Evolutionary conservation across 768 basidiomycete genomes (phyloP), one percentile per base, ranked within the genome.

Genomic region (Cyclocybe aegerita): DNA sequence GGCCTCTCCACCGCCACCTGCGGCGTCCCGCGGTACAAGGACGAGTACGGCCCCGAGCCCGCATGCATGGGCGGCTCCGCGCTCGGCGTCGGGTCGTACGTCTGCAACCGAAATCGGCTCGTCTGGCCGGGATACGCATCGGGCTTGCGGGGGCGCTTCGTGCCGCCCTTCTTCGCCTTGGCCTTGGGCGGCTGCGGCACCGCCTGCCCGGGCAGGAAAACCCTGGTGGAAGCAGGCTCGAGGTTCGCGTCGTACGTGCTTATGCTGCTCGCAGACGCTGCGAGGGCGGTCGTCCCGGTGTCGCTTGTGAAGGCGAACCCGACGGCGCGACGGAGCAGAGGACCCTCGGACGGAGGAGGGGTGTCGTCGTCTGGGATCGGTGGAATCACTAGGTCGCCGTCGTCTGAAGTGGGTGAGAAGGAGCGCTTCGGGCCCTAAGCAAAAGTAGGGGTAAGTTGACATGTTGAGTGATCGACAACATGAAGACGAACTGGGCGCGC

Each of bases 251-350:
- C 65, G 54, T 79, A 79, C 30, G 77, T 79, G 38, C 62, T 71
- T 36, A 74, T 58, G 47, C 59, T 65, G 23, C 23, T 23, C 23
- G 23, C 23, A 4, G 23, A 23, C 3, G 23, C 23, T 2, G 23
- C 23, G 23, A 23, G 23, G 23, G 23, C 23, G 23, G 23, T 23
- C 4, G 23, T 4, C 2, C 23, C 23, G 4, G 23, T 23, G 23
- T 23, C 23, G 23, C 23, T 38, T 34, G 49, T 48, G 34, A 44
- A 39, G 7, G 72, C 63, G 58, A 85, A 85, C 15, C 70, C 84
- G 35, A 86, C 66, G n/a, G 81, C 71, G 60, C 83, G 77, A 42
- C 84, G 76, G 55, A 86, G 75, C 29, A 86, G 61, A 34, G 84
- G 84, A 5, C 70, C 68, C 34, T 72, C 67, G 15, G 68, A 53